Evolutionary conservation across 108 stramenopile species (phyloP).

Genomic region (Skeletonema tropicum): DNA sequence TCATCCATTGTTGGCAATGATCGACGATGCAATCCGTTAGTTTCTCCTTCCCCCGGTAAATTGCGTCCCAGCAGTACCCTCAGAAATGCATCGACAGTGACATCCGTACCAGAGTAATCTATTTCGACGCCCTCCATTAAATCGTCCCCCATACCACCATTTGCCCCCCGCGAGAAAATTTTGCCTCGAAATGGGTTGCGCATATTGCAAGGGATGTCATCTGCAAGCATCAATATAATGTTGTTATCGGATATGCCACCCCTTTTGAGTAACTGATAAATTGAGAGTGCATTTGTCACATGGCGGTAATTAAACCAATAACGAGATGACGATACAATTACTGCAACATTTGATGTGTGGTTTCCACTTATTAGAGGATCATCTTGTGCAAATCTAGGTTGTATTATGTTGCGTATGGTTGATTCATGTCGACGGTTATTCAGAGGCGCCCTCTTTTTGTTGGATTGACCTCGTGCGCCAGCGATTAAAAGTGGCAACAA

Average conservation of each 20-base stretch:
- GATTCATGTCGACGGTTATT: conserved; percentile 37
- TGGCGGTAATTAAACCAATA: conserved; percentile 97
- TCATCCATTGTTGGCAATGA: conserved; percentile 45
- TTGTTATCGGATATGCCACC: conserved; percentile 83
- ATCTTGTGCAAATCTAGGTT: conserved; percentile 12
- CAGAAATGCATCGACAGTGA: conserved; percentile 92
- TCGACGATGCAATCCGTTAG: conserved; percentile 25
- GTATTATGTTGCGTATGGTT: conserved; percentile 38
- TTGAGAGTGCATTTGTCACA: conserved; percentile 80
- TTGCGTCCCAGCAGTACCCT: conserved; percentile 68
- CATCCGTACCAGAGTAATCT: conserved; percentile 94
- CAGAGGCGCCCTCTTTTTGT: conserved; percentile 15
- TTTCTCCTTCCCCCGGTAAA: conserved; percentile 32
- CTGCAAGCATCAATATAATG: conserved; percentile 90
- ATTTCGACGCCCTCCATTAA: conserved; percentile 75
- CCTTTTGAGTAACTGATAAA: conserved; percentile 67
- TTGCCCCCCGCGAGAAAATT: conserved; percentile 57
- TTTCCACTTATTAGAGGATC: conserved; percentile 29
- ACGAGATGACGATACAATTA: conserved; percentile 84
- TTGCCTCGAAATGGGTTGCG: conserved; percentile 72
- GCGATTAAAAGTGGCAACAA: not conserved
- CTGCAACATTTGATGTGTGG: conserved; percentile 57
- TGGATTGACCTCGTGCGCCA: conserved; percentile 3
- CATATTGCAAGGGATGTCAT: conserved; percentile 82
- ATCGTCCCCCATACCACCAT: conserved; percentile 59